Conservation (phyloP, 441 rosid genomes). For the Jatropha multifida region DNA sequence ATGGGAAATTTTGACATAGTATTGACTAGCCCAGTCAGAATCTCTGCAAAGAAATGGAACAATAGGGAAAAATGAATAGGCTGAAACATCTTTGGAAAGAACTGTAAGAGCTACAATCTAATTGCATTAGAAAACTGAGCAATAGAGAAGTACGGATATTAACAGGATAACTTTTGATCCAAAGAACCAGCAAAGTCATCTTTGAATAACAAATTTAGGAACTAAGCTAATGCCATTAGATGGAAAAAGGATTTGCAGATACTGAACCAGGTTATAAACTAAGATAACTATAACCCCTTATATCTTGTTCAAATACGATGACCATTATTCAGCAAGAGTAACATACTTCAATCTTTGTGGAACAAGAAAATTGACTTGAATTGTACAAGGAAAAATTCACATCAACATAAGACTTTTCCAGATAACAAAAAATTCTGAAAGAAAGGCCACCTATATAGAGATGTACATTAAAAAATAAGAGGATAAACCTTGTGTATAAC, state of each 20-base stretch:
- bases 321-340: background rate
- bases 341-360: background rate
- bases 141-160: background rate
- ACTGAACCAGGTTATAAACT: background rate
- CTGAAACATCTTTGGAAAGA: background rate
- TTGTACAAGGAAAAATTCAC: background rate
- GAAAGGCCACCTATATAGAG: background rate
- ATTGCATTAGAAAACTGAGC: background rate
- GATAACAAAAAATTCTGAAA: background rate
- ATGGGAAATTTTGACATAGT: too few species aligned
- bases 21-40: background rate
- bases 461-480: background rate
- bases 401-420: conserved; percentile 5
- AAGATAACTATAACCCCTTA: background rate
- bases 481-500: conserved; percentile 75
- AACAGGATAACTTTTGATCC: background rate
- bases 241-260: background rate
- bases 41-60: background rate
- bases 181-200: background rate
- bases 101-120: background rate
- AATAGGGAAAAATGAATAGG: background rate
- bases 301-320: conserved; percentile 2
- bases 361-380: background rate
- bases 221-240: background rate
- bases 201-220: background rate